Evolutionary conservation across 2,329 filamentous ascomycete species (phyloP).

Genomic region (Monosporascus sp.): DNA sequence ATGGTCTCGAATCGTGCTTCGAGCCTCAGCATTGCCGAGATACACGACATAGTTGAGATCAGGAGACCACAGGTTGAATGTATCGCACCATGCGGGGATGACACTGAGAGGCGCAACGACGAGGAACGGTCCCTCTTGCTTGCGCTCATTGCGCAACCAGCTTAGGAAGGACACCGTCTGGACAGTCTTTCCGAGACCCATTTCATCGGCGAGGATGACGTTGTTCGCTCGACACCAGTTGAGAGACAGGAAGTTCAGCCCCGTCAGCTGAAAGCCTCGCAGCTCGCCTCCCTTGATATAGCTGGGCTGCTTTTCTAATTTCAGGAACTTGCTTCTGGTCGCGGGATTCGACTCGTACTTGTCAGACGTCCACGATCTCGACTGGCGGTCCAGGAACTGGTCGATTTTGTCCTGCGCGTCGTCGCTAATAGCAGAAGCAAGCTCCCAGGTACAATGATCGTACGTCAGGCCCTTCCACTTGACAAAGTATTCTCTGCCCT

Average conservation of each 20-base stretch:
- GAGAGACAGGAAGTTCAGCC: slow-evolving; percentile 90
- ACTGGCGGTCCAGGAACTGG: slow-evolving; percentile 77
- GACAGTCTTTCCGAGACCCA: slow-evolving; percentile 97
- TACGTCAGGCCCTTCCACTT: slow-evolving; percentile 97
- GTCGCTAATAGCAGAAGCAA: slow-evolving; percentile 64
- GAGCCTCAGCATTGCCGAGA: slow-evolving; percentile 80
- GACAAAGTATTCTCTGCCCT: slow-evolving; percentile 81
- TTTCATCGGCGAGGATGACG: slow-evolving; percentile 95
- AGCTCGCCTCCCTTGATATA: slow-evolving; percentile 84
- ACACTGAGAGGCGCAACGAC: slow-evolving; percentile 97
- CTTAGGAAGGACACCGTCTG: slow-evolving; percentile 96
- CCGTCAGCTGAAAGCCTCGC: slow-evolving; percentile 87
- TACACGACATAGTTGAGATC: slow-evolving; percentile 97
- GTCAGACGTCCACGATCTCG: slow-evolving; percentile 76
- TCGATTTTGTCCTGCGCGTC: slow-evolving; percentile 88
- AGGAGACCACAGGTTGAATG: slow-evolving; percentile 92
- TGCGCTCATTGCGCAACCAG: slow-evolving; percentile 86
- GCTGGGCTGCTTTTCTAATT: slow-evolving; percentile 71
- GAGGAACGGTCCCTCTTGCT: slow-evolving; percentile 89
- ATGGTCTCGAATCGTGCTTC: slow-evolving; percentile 82
- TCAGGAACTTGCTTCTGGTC: slow-evolving; percentile 69
- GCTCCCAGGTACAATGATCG: slow-evolving; percentile 92
- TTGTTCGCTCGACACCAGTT: slow-evolving; percentile 95
- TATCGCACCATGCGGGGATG: slow-evolving; percentile 97
- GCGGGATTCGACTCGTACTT: slow-evolving; percentile 68